Conservation (phyloP, 2,329 filamentous ascomycete genomes). For the Colletotrichum sp. region DNA sequence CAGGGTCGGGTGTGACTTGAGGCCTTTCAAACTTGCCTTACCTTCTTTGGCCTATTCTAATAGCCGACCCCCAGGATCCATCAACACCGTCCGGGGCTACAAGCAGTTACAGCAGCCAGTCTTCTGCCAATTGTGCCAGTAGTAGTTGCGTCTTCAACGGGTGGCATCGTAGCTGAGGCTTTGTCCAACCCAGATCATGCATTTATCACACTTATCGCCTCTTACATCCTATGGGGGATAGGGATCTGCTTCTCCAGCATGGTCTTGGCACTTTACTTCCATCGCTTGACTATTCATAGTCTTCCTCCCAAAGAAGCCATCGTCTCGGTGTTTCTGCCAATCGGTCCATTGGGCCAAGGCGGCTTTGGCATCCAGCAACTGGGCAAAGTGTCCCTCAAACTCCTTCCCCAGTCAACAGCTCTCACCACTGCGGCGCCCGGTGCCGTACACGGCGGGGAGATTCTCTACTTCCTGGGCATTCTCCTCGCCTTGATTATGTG, state of each 20-base stretch:
- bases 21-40: not conserved
- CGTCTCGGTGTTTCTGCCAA: slow-evolving; percentile 70
- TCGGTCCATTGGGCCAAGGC: slow-evolving; percentile 71
- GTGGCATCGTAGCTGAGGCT: slow-evolving; percentile 44
- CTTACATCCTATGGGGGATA: slow-evolving; percentile 73
- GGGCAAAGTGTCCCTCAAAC: slow-evolving; percentile 50
- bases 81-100: slow-evolving; percentile 50
- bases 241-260: slow-evolving; percentile 63
- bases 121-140: slow-evolving; percentile 71
- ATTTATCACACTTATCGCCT: slow-evolving; percentile 63
- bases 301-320: slow-evolving; percentile 71
- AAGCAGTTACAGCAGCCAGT: slow-evolving; percentile 67
- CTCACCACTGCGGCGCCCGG: slow-evolving; percentile 50
- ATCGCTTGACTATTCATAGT: slow-evolving; percentile 69
- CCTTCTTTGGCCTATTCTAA: not conserved
- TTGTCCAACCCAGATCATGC: slow-evolving; percentile 3
- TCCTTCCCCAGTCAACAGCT: slow-evolving; percentile 42
- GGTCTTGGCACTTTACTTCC: slow-evolving; percentile 72
- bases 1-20: not conserved
- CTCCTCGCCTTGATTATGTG: slow-evolving; percentile 48
- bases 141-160: slow-evolving; percentile 69
- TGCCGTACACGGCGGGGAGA: slow-evolving; percentile 47
- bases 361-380: slow-evolving; percentile 62
- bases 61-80: slow-evolving; percentile 31
- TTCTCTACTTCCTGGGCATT: slow-evolving; percentile 65